Base-by-base conservation (phyloP, 768 basidiomycete genomes). In the Agrocybe chaxingu region DNA sequence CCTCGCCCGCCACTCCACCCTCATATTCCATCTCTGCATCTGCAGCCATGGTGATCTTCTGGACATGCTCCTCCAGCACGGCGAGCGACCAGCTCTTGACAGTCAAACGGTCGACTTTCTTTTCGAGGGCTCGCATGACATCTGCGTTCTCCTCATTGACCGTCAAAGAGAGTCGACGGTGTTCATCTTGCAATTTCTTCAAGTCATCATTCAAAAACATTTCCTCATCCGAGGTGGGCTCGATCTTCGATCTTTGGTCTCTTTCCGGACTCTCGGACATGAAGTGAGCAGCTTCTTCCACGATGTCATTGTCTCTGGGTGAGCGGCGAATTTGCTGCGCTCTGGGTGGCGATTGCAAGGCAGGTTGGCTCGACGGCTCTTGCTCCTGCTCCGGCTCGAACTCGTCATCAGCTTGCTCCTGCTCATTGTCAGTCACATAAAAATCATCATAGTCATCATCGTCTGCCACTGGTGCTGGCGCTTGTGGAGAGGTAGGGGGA, bases 101-200 rank as follows among this genome's bases (percentile, higher is more conserved):
- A 2, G 24, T 24, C 24, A 5, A 24, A 24, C 24, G 24, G 24
- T 24, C 24, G 24, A 24, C 24, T 24, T 53, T 50, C 40, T 61
- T 49, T 48, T 72, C 70, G 31, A 72, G 57, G 24, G 50, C 51
- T 48, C 57, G 57, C 56, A 72, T 36, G 46, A 36, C 47, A 7
- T 57, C 45, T 8, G 48, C 60, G 33, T 62, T 61, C 24, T 56
- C 52, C 16, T n/a, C 13, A 13, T 29, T 51, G n/a, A 47, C 54
- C 12, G 33, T 38, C 38, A 52, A 35, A 11, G 50, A 54, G 11
- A 57, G 41, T 10, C 41, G 41, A 2, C 51, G 58, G 40, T 57
- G 48, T 12, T 51, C 30, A 33, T 54, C 39, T 42, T 9, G 40
- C 43, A 18, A 48, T 34, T 9, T 56, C 41, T 7, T 39, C 37